These are phyloP conservation scores for Wallacemonas sp. DNA, from an alignment of 208 protist genomes.

Conservation along the genomic window DNA sequence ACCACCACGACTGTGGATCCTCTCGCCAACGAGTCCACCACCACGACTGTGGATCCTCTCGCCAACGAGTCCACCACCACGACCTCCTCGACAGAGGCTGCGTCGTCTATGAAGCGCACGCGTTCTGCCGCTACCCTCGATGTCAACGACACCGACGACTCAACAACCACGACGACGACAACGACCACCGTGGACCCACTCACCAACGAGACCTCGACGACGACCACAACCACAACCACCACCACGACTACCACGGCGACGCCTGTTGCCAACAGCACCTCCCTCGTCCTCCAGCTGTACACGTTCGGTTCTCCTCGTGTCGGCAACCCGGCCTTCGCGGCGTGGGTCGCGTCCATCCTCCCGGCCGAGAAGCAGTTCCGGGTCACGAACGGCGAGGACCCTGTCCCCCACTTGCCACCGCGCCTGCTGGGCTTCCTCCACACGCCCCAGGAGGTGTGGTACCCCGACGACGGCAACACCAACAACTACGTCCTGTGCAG, in stretches of 20 bases:
- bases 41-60: not conserved
- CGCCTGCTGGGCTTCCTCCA: constrained; percentile 44
- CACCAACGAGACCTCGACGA: not conserved
- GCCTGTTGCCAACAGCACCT: not conserved
- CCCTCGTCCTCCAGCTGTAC: constrained; percentile 44
- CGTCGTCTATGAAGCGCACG: no score
- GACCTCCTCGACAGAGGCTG: not conserved
- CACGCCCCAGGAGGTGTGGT: constrained; percentile 57
- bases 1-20: not conserved
- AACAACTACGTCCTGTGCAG: constrained; percentile 31
- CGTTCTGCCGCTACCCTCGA: not conserved
- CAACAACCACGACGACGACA: not conserved
- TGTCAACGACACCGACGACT: not conserved
- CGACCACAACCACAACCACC: not conserved
- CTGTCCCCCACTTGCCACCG: constrained; percentile 60
- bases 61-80: not conserved
- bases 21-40: not conserved
- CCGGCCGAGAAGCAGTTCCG: constrained; percentile 33
- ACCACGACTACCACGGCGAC: not conserved
- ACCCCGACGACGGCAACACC: constrained; percentile 13
- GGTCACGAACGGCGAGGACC: constrained; percentile 50
- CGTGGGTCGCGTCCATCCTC: constrained; percentile 35
- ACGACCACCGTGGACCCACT: not conserved
- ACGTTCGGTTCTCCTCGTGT: constrained; percentile 75
- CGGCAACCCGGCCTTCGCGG: constrained; percentile 52